These are phyloP conservation scores for Kodamaea alishanica DNA, from an alignment of 1,139 yeast genomes.

Conservation along the genomic window DNA sequence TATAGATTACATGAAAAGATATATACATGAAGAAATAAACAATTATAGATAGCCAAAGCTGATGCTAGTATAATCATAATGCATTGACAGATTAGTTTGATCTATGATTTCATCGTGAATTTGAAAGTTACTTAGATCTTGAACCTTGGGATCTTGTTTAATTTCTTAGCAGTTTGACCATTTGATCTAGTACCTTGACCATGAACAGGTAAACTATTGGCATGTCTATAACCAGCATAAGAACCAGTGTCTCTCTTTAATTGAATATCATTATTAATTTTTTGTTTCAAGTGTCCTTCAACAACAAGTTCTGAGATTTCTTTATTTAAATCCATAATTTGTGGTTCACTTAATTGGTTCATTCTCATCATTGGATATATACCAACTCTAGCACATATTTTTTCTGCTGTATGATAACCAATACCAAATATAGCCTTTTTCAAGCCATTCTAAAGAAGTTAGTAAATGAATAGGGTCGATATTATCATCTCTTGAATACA, in stretches of 20 bases:
- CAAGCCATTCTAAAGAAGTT: constrained; percentile 46
- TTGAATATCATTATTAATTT: constrained; percentile 73
- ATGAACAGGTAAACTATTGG: constrained; percentile 82
- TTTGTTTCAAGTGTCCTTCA: constrained; percentile 80
- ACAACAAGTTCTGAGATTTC: constrained; percentile 80
- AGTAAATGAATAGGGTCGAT: constrained; percentile 5
- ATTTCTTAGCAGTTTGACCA: constrained; percentile 81
- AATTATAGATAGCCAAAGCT: too few species aligned
- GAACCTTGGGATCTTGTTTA: constrained; percentile 71
- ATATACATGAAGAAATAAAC: too few species aligned
- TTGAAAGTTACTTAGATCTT: constrained; percentile 18
- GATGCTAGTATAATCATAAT: too few species aligned
- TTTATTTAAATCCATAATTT: constrained; percentile 79
- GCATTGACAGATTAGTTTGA: background rate
- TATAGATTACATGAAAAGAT: too few species aligned
- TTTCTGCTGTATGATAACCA: constrained; percentile 70
- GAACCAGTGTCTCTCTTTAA: constrained; percentile 81
- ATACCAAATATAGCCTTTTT: constrained; percentile 83
- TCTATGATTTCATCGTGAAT: background rate
- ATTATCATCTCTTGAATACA: constrained; percentile 17
- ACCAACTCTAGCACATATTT: constrained; percentile 82
- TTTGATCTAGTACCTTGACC: constrained; percentile 94
- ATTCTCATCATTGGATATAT: constrained; percentile 91
- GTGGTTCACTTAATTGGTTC: constrained; percentile 88
- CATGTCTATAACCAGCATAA: constrained; percentile 87